Evolutionary conservation across 169 alveolate species (phyloP).

Genomic region (Eimeria praecox): DNA sequence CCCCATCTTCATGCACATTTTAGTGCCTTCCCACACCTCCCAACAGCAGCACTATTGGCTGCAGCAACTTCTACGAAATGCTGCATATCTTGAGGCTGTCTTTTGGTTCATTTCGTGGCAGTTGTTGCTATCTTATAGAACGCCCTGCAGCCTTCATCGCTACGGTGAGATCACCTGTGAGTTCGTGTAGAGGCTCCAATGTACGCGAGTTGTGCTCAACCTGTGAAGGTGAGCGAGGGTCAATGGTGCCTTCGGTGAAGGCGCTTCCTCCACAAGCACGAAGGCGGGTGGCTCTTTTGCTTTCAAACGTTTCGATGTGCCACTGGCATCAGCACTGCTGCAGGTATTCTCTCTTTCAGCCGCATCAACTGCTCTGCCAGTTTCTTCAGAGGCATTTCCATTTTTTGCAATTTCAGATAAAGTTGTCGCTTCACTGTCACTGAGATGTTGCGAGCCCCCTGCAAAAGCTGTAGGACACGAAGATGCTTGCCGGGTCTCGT

Average conservation of each 20-base stretch:
- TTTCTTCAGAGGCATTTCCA: background rate
- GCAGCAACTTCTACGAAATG: background rate
- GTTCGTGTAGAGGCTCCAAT: conserved; percentile 62
- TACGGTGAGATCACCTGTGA: background rate
- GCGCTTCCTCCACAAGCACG: conserved; percentile 9
- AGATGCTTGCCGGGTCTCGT: background rate
- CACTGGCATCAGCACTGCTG: background rate
- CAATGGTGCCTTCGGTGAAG: conserved; percentile 34
- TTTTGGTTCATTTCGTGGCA: too few relatives aligned
- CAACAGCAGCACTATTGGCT: background rate
- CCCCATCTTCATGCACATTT: background rate
- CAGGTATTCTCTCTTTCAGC: background rate
- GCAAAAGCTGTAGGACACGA: background rate
- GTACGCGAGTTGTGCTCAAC: conserved; percentile 34
- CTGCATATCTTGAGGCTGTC: too few relatives aligned
- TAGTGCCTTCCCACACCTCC: background rate
- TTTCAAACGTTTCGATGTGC: too few relatives aligned
- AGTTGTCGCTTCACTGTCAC: background rate
- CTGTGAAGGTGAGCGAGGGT: conserved; percentile 56
- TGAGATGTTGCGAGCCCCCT: background rate
- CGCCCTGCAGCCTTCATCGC: background rate
- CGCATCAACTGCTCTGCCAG: background rate
- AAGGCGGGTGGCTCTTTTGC: background rate
- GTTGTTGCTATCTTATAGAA: background rate
- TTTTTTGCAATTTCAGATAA: background rate